phyloP scores from a whole-genome alignment of 1,139 yeast species.

The Lodderomyces theae region DNA sequence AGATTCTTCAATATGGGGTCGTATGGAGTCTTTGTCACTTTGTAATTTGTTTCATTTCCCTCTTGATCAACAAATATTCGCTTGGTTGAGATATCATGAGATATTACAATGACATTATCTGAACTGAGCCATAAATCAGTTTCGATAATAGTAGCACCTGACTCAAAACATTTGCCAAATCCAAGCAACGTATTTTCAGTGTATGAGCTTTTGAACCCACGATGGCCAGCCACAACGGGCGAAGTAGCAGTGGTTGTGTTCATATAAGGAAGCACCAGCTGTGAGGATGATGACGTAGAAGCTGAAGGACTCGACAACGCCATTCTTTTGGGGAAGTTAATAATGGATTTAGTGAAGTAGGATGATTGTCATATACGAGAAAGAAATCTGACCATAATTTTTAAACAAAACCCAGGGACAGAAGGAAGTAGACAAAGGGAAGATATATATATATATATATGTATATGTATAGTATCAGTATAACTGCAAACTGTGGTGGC shows the following conservation, averaged over 20 bases:
- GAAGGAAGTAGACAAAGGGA: too few species aligned
- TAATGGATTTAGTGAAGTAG: not conserved
- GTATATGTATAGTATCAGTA: too few species aligned
- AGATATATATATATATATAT: too few species aligned
- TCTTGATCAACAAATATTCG: slow-evolving; percentile 56
- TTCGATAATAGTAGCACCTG: slow-evolving; percentile 74
- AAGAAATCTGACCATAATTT: not conserved
- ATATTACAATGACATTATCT: slow-evolving; percentile 72
- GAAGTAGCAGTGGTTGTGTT: slow-evolving; percentile 9
- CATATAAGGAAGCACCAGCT: slow-evolving; percentile 3
- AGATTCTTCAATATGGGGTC: slow-evolving; percentile 45
- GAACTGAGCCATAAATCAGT: slow-evolving; percentile 78
- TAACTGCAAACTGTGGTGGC: too few species aligned
- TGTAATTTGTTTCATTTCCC: slow-evolving; percentile 38
- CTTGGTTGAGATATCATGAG: slow-evolving; percentile 65
- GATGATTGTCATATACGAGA: slow-evolving; percentile 1
- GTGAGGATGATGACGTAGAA: slow-evolving; percentile 1
- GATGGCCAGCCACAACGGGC: slow-evolving; percentile 42
- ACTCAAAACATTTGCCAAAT: slow-evolving; percentile 64
- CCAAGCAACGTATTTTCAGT: slow-evolving; percentile 82
- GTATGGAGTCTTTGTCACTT: slow-evolving; percentile 41
- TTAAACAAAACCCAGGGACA: too few species aligned
- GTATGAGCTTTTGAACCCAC: slow-evolving; percentile 56
- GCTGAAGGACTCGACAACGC: not conserved
- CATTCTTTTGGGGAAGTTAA: not conserved